Percentiles rank a stretch among this genome's conserved stretches.
phyloP scores from a whole-genome alignment of 2,329 filamentous ascomycete genomes.

The Shiraia bambusicola region DNA sequence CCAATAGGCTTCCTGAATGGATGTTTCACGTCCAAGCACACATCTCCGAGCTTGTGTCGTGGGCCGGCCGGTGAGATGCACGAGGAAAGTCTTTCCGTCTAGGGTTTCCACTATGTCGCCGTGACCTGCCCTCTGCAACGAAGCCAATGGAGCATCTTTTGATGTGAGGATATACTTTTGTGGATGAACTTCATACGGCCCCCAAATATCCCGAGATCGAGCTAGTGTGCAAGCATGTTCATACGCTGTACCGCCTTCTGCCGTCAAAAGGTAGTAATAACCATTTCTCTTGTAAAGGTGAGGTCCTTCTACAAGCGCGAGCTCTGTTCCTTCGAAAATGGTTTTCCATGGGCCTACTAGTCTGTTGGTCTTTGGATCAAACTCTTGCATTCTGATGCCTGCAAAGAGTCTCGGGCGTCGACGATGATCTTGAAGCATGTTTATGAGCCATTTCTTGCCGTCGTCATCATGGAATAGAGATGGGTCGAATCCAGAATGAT shows the following conservation, averaged over 20 bases:
- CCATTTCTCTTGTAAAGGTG: slow-evolving; percentile 42
- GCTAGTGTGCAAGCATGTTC: slow-evolving; percentile 45
- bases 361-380: slow-evolving; percentile 51
- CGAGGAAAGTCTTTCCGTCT: slow-evolving; percentile 38
- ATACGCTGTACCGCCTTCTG: slow-evolving; percentile 45
- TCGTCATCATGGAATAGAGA: slow-evolving; percentile 41
- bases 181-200: slow-evolving; percentile 46
- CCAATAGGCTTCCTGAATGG: slow-evolving; percentile 63
- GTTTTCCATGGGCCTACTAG: slow-evolving; percentile 59
- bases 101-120: slow-evolving; percentile 41
- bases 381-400: slow-evolving; percentile 62
- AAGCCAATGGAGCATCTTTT: slow-evolving; percentile 35
- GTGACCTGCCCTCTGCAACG: slow-evolving; percentile 41
- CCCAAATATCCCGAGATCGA: slow-evolving; percentile 42
- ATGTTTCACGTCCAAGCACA: slow-evolving; percentile 40
- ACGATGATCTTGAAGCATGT: slow-evolving; percentile 42
- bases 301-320: slow-evolving; percentile 46
- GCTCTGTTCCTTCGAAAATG: slow-evolving; percentile 56
- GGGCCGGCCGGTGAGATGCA: slow-evolving; percentile 39
- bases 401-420: slow-evolving; percentile 48
- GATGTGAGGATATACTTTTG: slow-evolving; percentile 48
- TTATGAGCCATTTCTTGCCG: slow-evolving; percentile 43
- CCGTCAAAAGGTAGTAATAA: slow-evolving; percentile 42
- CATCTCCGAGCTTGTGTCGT: slow-evolving; percentile 37
- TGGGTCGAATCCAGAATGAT: slow-evolving; percentile 65